Conservation (phyloP, 768 basidiomycete genomes). For the Russula emetica region DNA sequence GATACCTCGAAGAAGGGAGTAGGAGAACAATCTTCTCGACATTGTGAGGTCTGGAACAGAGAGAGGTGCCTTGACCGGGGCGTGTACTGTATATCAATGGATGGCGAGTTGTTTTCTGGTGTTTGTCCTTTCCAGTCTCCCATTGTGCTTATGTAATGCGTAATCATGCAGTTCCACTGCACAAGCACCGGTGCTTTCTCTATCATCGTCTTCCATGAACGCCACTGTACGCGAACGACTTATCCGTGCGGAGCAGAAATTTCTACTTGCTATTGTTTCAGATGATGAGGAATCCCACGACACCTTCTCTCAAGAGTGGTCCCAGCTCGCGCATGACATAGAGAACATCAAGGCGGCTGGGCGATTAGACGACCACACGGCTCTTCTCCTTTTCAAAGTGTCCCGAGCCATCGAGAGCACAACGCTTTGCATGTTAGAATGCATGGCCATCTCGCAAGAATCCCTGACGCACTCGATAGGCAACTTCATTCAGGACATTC, state of each 20-base stretch:
- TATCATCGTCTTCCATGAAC: conserved; percentile 17
- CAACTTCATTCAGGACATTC: background rate
- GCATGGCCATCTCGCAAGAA: background rate
- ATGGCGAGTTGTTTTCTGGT: background rate
- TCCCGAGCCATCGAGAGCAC: background rate
- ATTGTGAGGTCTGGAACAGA: no score
- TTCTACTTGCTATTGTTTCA: conserved; percentile 1
- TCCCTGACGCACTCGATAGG: background rate
- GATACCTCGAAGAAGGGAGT: background rate
- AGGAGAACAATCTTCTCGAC: background rate
- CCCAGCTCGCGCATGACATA: background rate
- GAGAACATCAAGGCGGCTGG: background rate
- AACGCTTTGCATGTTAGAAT: background rate
- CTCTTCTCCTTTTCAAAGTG: conserved; percentile 1
- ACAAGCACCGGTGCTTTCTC: no score
- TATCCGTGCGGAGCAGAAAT: conserved; percentile 5
- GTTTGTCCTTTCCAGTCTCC: background rate
- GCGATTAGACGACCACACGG: background rate
- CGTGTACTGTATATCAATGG: no score
- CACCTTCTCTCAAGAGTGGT: background rate
- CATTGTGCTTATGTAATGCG: conserved; percentile 23
- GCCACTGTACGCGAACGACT: background rate
- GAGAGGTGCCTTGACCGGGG: no score
- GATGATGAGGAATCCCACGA: background rate
- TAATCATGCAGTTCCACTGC: no score